Evolutionary conservation across 805 yeast genomes (phyloP), one percentile per base, ranked within the genome.

Genomic region (Nakazawaea populi): DNA sequence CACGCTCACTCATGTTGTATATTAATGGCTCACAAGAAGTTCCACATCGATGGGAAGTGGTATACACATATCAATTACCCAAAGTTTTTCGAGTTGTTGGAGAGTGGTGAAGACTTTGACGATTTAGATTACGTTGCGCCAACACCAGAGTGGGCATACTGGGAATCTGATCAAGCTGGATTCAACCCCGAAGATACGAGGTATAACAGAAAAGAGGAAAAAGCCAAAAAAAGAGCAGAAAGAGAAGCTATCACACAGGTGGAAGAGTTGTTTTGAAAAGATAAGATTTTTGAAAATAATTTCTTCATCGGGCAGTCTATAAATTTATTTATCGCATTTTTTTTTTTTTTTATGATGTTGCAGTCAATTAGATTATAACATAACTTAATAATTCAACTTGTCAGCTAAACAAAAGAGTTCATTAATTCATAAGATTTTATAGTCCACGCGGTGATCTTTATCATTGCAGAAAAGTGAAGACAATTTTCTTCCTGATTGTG

Each of bases 1-100:
- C 97, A 90, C 65, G 96, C 96, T 0, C 97, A 90, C 64, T 86
- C 96, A 2, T 91, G 96, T 69, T 91, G 97, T 71, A 85, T 91
- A 18, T 72, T 90, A 56, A 80, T 91, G 58, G 97, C 96, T 0
- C 85, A 85, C 56, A 73, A 72, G 39, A 80, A 82, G 60, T 90
- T 89, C 73, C 73, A 79, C 55, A 82, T 83, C 52, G 67, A 85
- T 61, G 84, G 77, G 35, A 79, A 76, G 56, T 90, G 97, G 97
- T 77, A 80, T 65, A 90, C 97, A 1, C 97, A 90, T 64, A 90
- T 90, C 49, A 86, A 90, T 66, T 91, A 90, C 63, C 77, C 80
- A 4, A 80, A 71, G 54, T 91, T 90, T 60, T 77, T 83, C 60
- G 69, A 90, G 49, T 73, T 89, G 49, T 77, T 77, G 55, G 63